These are phyloP conservation scores for Artemisia annua DNA, from an alignment of 129 eudicot species.

Conservation along the genomic window DNA sequence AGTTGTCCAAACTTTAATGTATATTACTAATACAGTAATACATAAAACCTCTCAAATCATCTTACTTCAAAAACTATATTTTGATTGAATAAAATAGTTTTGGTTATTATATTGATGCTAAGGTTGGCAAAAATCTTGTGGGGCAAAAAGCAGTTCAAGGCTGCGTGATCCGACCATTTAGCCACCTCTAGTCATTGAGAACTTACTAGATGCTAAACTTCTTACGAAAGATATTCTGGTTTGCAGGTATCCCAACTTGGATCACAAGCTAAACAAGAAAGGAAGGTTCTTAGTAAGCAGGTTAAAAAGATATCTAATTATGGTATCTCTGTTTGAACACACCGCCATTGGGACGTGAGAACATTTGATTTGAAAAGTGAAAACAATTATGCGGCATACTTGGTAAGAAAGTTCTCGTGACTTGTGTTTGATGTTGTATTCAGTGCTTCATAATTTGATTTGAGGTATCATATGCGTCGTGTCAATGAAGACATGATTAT, in stretches of 20 bases:
- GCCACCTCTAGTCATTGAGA: conserved; percentile 11
- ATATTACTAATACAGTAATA: no score
- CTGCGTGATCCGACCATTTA: neutral
- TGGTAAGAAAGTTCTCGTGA: conserved; percentile 21
- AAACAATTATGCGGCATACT: neutral
- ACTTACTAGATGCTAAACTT: conserved; percentile 14
- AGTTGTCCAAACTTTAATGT: neutral
- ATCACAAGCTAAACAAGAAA: conserved; percentile 71
- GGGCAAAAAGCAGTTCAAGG: no score
- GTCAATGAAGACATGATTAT: conserved; percentile 1
- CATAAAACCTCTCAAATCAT: conserved; percentile 6
- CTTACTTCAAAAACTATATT: neutral
- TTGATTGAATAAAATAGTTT: neutral
- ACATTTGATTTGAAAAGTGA: neutral
- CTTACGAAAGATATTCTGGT: conserved; percentile 17
- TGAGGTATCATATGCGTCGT: neutral
- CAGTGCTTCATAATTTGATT: neutral
- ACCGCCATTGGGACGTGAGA: conserved; percentile 10
- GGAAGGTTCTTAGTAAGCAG: conserved; percentile 62
- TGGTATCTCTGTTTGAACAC: conserved; percentile 74
- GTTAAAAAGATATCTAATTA: conserved; percentile 82
- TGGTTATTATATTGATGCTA: neutral
- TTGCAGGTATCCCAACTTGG: conserved; percentile 62
- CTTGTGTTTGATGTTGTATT: conserved; percentile 29
- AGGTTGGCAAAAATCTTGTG: neutral